phyloP scores from a whole-genome alignment of 2,329 filamentous ascomycete species.

The Xylaria polymorpha region DNA sequence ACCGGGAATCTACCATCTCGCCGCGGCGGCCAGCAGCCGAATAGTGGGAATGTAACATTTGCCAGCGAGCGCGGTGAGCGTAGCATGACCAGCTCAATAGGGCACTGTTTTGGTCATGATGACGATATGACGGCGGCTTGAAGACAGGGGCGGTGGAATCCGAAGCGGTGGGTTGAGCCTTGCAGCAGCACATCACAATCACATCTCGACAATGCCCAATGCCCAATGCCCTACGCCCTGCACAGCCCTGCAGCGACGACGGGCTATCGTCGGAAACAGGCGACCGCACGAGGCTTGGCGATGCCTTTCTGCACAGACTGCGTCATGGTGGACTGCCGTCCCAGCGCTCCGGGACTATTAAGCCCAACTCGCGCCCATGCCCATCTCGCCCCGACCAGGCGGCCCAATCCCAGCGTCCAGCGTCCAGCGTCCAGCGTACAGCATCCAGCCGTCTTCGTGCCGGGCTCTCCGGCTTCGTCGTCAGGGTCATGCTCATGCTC shows the following conservation, averaged over 20 bases:
- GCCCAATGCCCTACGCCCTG: slow-evolving; percentile 17
- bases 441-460: slow-evolving; percentile 14
- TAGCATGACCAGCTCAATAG: slow-evolving; percentile 2
- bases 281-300: slow-evolving; percentile 45
- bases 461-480: slow-evolving; percentile 31
- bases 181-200: slow-evolving; percentile 35
- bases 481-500: slow-evolving; percentile 26
- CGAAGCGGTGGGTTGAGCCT: slow-evolving; percentile 36
- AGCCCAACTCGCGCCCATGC: slow-evolving; percentile 38
- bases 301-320: slow-evolving; percentile 45
- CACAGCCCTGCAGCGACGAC: slow-evolving; percentile 32
- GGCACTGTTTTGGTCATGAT: background rate
- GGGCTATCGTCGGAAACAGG: slow-evolving; percentile 41
- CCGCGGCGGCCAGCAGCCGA: slow-evolving; percentile 30
- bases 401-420: slow-evolving; percentile 42
- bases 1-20: slow-evolving; percentile 32
- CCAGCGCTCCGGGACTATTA: slow-evolving; percentile 46
- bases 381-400: slow-evolving; percentile 40
- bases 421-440: slow-evolving; percentile 26
- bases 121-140: slow-evolving; percentile 30
- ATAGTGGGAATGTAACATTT: background rate
- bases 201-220: slow-evolving; percentile 25
- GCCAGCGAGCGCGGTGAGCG: background rate
- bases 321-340: slow-evolving; percentile 46
- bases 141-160: slow-evolving; percentile 35